These are phyloP conservation scores for Microdochium nivale DNA, from an alignment of 2,329 filamentous ascomycete species.

Conservation along the genomic window DNA sequence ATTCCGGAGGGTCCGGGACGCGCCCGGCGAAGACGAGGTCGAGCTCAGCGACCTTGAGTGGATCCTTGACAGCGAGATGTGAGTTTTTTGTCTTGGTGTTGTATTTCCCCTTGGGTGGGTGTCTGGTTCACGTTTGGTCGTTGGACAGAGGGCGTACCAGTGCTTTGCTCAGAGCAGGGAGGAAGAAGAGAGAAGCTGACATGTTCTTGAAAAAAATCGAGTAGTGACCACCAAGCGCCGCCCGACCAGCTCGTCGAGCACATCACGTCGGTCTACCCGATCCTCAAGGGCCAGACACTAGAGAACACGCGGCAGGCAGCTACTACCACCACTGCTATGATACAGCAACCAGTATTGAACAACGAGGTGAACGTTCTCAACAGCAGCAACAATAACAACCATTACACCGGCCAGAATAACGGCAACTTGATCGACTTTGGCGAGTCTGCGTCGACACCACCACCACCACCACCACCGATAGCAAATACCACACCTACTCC, in stretches of 20 bases:
- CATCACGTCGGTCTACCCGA: slow-evolving; percentile 77
- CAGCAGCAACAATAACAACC: not conserved
- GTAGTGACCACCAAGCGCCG: slow-evolving; percentile 42
- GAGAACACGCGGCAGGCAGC: slow-evolving; percentile 29
- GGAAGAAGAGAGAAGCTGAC: slow-evolving; percentile 28
- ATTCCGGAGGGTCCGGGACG: slow-evolving; percentile 68
- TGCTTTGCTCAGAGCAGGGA: too few species aligned
- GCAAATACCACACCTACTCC: slow-evolving; percentile 2
- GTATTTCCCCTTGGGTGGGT: too few species aligned
- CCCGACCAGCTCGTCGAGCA: slow-evolving; percentile 69
- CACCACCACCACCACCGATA: too few species aligned
- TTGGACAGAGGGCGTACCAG: too few species aligned
- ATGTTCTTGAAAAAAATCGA: not conserved
- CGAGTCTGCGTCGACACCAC: slow-evolving; percentile 15
- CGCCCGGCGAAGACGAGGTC: slow-evolving; percentile 63
- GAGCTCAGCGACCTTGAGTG: slow-evolving; percentile 88
- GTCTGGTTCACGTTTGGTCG: too few species aligned
- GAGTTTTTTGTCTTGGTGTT: slow-evolving; percentile 19
- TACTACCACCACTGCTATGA: too few species aligned
- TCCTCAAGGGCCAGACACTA: slow-evolving; percentile 66
- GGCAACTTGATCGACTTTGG: slow-evolving; percentile 51
- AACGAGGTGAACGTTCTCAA: slow-evolving; percentile 3
- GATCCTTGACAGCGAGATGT: slow-evolving; percentile 88
- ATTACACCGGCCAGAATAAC: not conserved
- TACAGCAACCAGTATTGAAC: slow-evolving; percentile 7